Base-by-base conservation (phyloP, 139 green algal genomes). In the Ostreobium quekettii region DNA sequence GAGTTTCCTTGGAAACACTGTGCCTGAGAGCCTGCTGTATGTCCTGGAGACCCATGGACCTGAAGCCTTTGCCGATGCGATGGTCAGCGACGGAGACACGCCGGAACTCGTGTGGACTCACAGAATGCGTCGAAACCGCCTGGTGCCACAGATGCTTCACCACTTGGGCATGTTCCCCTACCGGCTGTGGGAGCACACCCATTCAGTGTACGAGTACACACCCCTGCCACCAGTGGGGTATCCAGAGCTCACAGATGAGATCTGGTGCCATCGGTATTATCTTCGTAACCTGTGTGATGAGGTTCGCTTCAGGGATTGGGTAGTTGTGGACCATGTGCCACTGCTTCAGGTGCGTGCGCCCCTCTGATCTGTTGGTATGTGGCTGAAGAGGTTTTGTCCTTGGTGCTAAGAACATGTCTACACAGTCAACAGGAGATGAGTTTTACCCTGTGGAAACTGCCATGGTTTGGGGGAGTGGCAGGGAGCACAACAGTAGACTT, bases 41-140 rank as follows among this genome's bases (percentile, higher is more conserved):
- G 72, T 92, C 39, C 81, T 98, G 38, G 82, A 90, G 46, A 74
- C 67, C 48, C 69, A 78, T 4, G 82, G 87, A 0, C 59, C 89
- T 2, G 72, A 78, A 5, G 80, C 79, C 0, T 96, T 97, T 82
- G 84, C 90, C 0, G 75, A 76, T 31, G 88, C 87, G 0, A 72
- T 97, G 19, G 60, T 64, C 46, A 91, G 82, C 2, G 89, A 98
- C 78, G 67, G 72, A 1, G 86, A 95, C 79, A 95, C 79, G 1
- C 92, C 92, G 1, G 92, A 98, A 82, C 75, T 98, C 30, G 72
- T 97, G 1, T 98, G 92, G 92, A 96, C 88, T 22, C 78, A 91
- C 46, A 67, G 57, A 64, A 98, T 98, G 92, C 73, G 92, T 7
- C 64, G 48, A 15, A 49, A 84, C 46, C 79, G 84, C 5, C 85